A percentile compares a stretch with the other conserved stretches of the same genome.
Conservation (phyloP, 164 flowering plant genomes). For the Sextonia rubra region DNA sequence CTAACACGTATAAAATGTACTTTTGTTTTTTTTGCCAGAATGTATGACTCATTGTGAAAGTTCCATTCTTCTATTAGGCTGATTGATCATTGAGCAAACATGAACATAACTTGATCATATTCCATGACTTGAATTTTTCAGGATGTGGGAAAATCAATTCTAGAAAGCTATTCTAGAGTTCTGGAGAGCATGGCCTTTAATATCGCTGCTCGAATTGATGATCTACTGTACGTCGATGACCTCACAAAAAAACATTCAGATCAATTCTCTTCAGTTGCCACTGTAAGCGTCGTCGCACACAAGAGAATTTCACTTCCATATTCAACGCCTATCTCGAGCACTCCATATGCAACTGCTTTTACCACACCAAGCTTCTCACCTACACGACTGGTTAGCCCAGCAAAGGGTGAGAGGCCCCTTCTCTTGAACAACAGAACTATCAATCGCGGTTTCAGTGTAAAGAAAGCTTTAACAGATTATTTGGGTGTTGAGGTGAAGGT, state of each 20-base stretch:
- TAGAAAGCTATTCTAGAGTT: slow-evolving; percentile 98
- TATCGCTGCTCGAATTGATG: slow-evolving; percentile 86
- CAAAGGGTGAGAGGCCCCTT: slow-evolving; percentile 59
- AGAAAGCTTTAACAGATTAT: slow-evolving; percentile 67
- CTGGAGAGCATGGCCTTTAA: slow-evolving; percentile 93
- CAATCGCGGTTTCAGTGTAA: slow-evolving; percentile 71
- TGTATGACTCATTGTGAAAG: too few species aligned
- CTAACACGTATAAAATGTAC: too few species aligned
- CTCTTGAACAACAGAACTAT: slow-evolving; percentile 44
- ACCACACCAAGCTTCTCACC: slow-evolving; percentile 63
- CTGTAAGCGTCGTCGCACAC: slow-evolving; percentile 55
- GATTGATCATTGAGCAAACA: too few species aligned
- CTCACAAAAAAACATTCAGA: slow-evolving; percentile 60
- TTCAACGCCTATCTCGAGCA: slow-evolving; percentile 57
- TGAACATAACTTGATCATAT: too few species aligned
- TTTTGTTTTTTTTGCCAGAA: too few species aligned
- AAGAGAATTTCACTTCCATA: slow-evolving; percentile 51
- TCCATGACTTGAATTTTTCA: slow-evolving; percentile 27
- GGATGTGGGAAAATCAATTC: slow-evolving; percentile 94
- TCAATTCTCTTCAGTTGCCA: slow-evolving; percentile 44
- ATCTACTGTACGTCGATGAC: slow-evolving; percentile 86
- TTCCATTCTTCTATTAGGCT: too few species aligned
- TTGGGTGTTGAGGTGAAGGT: slow-evolving; percentile 53
- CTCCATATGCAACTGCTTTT: slow-evolving; percentile 56
- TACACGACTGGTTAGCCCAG: slow-evolving; percentile 51